Evolutionary conservation across 2,329 filamentous ascomycete genomes (phyloP), one percentile per base, ranked within the genome.

Genomic region (Penicillium thymicola): DNA sequence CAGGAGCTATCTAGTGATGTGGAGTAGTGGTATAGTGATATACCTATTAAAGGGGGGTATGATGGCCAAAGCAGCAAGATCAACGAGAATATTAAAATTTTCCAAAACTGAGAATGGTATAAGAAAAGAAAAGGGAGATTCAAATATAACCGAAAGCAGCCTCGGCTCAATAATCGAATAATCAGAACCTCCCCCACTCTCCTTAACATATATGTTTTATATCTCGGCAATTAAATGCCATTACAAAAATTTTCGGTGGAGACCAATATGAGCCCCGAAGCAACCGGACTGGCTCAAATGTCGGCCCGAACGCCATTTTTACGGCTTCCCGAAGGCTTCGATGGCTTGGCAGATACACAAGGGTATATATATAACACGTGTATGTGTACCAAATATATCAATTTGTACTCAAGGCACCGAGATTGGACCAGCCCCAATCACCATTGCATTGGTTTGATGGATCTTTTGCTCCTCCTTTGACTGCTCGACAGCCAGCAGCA

Each of bases 401-500:
- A 36, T 4, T 5, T 3, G 4, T 21, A 7, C 11, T 52, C 23
- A 45, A 37, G 30, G 16, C 36, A 36, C 11, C 13, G 23, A 25
- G 13, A 40, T 25, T 18, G 52, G 38, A 2, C 44, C 9, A 14
- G 36, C 38, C n/a, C 72, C 72, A 54, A 77, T 75, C 6, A 76
- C 65, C 50, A 91, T 79, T 52, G 87, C 86, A 73, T 87, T 89
- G 68, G 82, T 80, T 58, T 50, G 34, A 14, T 81, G 76, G 44
- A 79, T 79, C 46, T 82, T 75, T 62, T 88, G 81, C 65, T 89
- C 82, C 48, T 81, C 76, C 55, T 84, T 76, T 1, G 85, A 85
- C 67, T 83, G 78, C 68, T 94, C 90, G 25, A 89, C 75, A 56
- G 81, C 85, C 37, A 88, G 71, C 14, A 90, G 77, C 36, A 91